Evolutionary conservation across 768 basidiomycete species (phyloP), one percentile per base, ranked within the genome.

Genomic region (Hemileccinum rubropunctum): DNA sequence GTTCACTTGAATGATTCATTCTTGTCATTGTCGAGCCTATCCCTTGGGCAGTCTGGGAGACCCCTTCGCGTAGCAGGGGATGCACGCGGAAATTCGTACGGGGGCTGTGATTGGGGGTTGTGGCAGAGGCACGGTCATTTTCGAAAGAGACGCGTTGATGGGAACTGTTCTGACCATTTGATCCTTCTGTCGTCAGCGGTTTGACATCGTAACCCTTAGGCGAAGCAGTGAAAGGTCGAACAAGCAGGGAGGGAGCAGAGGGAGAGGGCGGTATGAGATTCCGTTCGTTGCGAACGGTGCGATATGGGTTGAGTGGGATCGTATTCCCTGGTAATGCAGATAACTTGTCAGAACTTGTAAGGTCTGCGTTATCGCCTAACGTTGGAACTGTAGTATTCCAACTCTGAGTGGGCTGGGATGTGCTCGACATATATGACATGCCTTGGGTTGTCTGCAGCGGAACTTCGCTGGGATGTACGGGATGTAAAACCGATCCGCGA

Each of bases 101-200:
- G 21, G 60, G 42, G 18, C 44, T 64, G 36, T 59, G 40, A 71
- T 49, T 67, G 60, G 51, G 73, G 54, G 49, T 68, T 69, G 47
- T 13, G 66, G 73, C 37, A 56, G 53, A 20, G 70, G 68, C 0
- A 71, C 62, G 20, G 73, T 73, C 33, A 69, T 60, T 18, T 27
- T 85, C 83, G 17, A 80, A 79, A 0, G 79, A 80, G 32, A 80
- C 73, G 35, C 78, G 76, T 52, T 79, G 79, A 33, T 65, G 71
- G 3, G 81, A 74, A 3, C 75, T 77, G 7, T 73, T 75, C 45
- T 67, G 73, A 15, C 72, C 72, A 0, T 61, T 52, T 3, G 76
- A 73, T 7, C 67, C 63, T 6, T 79, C 75, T 1, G 74, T 70
- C 13, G 59, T 51, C 39, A 59, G 65, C 27, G 62, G 53, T 7